Conservation (phyloP, 2,329 filamentous ascomycete genomes). For the Diaporthe destruens region DNA sequence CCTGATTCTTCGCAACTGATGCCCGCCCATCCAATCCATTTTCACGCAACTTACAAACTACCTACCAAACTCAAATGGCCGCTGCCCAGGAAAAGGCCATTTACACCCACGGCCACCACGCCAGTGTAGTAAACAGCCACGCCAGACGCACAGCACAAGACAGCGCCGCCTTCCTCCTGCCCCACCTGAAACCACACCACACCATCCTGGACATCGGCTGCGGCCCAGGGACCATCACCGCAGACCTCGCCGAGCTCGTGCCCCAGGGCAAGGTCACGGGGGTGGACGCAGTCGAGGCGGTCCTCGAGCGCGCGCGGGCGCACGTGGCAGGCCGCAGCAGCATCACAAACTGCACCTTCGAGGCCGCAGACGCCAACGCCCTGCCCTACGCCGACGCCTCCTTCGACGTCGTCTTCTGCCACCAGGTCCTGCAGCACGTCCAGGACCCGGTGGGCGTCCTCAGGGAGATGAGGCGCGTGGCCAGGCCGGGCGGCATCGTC, state of each 20-base stretch:
- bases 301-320: conserved; percentile 50
- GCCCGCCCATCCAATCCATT: not conserved
- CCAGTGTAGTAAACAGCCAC: conserved; percentile 54
- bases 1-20: not conserved
- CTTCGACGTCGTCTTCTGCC: conserved; percentile 59
- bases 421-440: conserved; percentile 59
- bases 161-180: conserved; percentile 58
- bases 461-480: conserved; percentile 57
- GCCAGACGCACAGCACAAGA: conserved; percentile 57
- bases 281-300: conserved; percentile 52
- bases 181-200: conserved; percentile 54
- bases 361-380: conserved; percentile 52
- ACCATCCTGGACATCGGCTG: conserved; percentile 61
- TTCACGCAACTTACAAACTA: not conserved
- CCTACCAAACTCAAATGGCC: conserved; percentile 33
- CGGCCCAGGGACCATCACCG: conserved; percentile 63
- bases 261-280: conserved; percentile 55
- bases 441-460: conserved; percentile 49
- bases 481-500: conserved; percentile 57
- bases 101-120: conserved; percentile 56
- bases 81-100: conserved; percentile 42
- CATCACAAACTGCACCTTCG: conserved; percentile 45
- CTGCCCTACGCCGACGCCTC: conserved; percentile 55
- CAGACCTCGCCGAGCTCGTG: conserved; percentile 56
- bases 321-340: conserved; percentile 40